Base-by-base conservation (phyloP, 2,329 filamentous ascomycete genomes). In the Monilinia laxa region DNA sequence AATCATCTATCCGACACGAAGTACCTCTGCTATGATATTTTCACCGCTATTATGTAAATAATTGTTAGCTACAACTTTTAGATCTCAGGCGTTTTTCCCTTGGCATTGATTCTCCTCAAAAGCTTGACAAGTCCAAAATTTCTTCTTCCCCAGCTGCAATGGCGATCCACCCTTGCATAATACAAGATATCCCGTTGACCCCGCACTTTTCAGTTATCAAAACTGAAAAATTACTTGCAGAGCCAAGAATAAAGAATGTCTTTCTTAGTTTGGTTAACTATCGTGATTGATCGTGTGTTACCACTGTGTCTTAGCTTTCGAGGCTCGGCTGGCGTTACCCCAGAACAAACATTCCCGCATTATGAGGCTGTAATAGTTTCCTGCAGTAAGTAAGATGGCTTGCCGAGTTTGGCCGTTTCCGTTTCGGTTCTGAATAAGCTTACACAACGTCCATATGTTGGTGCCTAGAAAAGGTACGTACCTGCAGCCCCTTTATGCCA, bases 251-350 rank as follows among this genome's bases (percentile, higher is more conserved):
- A 7, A 10, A 60, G 28, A 23, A 49, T 2, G 5, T 2, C 6
- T 12, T 38, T 49, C 20, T 49, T 49, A 20, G 10, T 31, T 18
- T 14, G 18, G 28, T 7, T 4, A 7, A 11, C 12, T 12, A 38
- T 25, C 14, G 12, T 51, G 28, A 60, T 49, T 60, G 28, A 23
- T 60, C 10, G 12, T 60, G 57, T 60, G 42, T 59, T 12, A 16
- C 20, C 57, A 35, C n/a, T 35, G 28, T 49, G 20, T n/a, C 23
- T 25, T 49, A 35, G 25, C 18, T 20, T 49, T 60, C 20, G 10
- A 20, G 1, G 25, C 45, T 51, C 20, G 18, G 18, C n/a, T n/a
- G 20, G 28, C 25, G 3, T n/a, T 59, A 11, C 56, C 12, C 20
- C 20, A 9, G 47, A 14, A 5, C 18, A 40, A 47, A 47, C 25